These are phyloP conservation scores for Trapa incisa DNA, from an alignment of 345 rosid species.

Conservation along the genomic window DNA sequence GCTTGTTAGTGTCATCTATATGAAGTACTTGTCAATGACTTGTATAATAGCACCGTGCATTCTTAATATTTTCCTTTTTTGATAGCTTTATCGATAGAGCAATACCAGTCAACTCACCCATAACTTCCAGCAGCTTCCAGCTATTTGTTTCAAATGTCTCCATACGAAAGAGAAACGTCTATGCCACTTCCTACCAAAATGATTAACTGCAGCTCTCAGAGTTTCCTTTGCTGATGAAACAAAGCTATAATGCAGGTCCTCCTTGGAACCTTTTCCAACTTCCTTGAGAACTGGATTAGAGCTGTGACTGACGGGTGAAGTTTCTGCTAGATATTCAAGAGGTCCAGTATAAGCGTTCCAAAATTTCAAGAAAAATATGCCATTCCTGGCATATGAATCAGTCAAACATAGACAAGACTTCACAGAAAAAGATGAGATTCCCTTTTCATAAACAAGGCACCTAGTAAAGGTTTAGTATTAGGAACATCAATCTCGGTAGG, in stretches of 20 bases:
- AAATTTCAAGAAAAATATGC: slow-evolving; percentile 29
- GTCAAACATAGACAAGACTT: slow-evolving; percentile 44
- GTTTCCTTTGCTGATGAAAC: slow-evolving; percentile 60
- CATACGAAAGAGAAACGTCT: slow-evolving; percentile 62
- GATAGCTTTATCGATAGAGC: background rate
- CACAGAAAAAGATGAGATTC: slow-evolving; percentile 28
- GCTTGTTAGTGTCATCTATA: background rate
- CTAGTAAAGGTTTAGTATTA: slow-evolving; percentile 19
- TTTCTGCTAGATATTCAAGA: slow-evolving; percentile 40
- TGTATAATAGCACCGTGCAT: background rate
- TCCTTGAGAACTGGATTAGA: slow-evolving; percentile 23
- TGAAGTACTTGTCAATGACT: background rate
- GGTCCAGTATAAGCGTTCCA: slow-evolving; percentile 41
- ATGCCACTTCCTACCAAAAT: slow-evolving; percentile 56
- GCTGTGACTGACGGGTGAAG: slow-evolving; percentile 28
- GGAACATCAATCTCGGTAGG: slow-evolving; percentile 23
- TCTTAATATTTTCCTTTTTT: background rate
- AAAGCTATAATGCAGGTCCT: slow-evolving; percentile 42
- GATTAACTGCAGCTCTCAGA: slow-evolving; percentile 51
- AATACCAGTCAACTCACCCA: slow-evolving; percentile 49
- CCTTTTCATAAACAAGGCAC: slow-evolving; percentile 34
- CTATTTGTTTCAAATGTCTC: slow-evolving; percentile 36
- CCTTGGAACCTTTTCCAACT: slow-evolving; percentile 34
- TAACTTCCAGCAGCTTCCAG: slow-evolving; percentile 40
- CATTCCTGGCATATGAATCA: slow-evolving; percentile 33